These are phyloP conservation scores for Papiliotrema laurentii DNA, from an alignment of 1,284 basidiomycete genomes.

Conservation along the genomic window DNA sequence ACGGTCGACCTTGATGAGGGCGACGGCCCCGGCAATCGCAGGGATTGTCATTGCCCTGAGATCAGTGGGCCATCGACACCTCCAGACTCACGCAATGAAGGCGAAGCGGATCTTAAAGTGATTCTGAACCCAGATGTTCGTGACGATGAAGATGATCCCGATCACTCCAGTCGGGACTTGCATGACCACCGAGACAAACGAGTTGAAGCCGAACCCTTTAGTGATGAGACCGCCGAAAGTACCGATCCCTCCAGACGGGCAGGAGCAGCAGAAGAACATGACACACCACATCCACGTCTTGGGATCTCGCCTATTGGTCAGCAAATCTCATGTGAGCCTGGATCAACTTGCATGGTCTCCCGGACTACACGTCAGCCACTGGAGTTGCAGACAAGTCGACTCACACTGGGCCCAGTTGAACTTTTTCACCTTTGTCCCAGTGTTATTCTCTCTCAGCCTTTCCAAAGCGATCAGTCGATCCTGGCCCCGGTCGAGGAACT, in stretches of 20 bases:
- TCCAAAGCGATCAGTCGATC: constrained; percentile 46
- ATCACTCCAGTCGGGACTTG: constrained; percentile 53
- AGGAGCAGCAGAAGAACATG: constrained; percentile 40
- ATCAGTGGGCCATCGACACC: no score
- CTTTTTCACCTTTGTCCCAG: constrained; percentile 40
- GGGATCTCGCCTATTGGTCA: no score
- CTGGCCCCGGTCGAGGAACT: constrained; percentile 39
- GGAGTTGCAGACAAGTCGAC: no score
- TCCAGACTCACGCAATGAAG: constrained; percentile 47
- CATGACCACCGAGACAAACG: constrained; percentile 44
- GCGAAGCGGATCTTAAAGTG: constrained; percentile 55
- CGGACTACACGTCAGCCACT: no score
- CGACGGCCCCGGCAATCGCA: constrained; percentile 41
- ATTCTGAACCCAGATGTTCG: constrained; percentile 50
- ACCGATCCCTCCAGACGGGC: constrained; percentile 44
- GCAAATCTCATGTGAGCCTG: no score
- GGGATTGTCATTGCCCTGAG: no score
- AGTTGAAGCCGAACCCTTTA: constrained; percentile 40
- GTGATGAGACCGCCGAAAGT: constrained; percentile 44
- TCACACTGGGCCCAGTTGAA: constrained; percentile 47
- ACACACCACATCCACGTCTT: constrained; percentile 28
- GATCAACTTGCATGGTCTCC: constrained; percentile 40
- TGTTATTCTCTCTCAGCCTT: constrained; percentile 46
- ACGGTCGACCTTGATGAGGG: constrained; percentile 27
- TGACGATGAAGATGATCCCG: constrained; percentile 50